phyloP scores from a whole-genome alignment of 768 basidiomycete species.

The Mrakia blollopis region DNA sequence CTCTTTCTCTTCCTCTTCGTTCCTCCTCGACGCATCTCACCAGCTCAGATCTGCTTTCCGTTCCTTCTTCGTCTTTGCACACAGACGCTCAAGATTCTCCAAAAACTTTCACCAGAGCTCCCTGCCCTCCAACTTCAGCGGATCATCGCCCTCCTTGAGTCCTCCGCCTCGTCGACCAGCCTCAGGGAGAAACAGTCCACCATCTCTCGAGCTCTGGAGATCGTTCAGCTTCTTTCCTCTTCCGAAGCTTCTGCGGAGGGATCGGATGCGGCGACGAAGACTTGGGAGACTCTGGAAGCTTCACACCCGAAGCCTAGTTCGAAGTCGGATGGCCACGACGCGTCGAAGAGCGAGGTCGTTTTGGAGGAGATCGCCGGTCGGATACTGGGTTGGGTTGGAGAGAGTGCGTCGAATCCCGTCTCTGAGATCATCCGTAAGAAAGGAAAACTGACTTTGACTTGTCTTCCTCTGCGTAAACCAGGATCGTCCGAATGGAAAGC shows the following conservation, averaged over 20 bases:
- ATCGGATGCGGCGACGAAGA: not conserved
- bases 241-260: not conserved
- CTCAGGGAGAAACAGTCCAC: not conserved
- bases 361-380: not conserved
- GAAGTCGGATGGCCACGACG: no score
- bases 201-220: not conserved
- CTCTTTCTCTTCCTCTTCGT: not conserved
- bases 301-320: not conserved
- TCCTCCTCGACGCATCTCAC: not conserved
- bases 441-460: not conserved
- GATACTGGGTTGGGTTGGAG: not conserved
- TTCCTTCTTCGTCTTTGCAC: not conserved
- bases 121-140: slow-evolving; percentile 16
- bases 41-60: not conserved
- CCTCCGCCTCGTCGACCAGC: not conserved
- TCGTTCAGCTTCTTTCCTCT: not conserved
- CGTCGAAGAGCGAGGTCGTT: not conserved
- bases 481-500: not conserved
- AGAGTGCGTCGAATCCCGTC: not conserved
- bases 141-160: not conserved
- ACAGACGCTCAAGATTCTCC: slow-evolving; percentile 10
- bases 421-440: not conserved
- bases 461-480: not conserved
- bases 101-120: slow-evolving; percentile 5
- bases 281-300: not conserved